Base-by-base conservation (phyloP, 768 basidiomycete species). In the Hericium alpestre region DNA sequence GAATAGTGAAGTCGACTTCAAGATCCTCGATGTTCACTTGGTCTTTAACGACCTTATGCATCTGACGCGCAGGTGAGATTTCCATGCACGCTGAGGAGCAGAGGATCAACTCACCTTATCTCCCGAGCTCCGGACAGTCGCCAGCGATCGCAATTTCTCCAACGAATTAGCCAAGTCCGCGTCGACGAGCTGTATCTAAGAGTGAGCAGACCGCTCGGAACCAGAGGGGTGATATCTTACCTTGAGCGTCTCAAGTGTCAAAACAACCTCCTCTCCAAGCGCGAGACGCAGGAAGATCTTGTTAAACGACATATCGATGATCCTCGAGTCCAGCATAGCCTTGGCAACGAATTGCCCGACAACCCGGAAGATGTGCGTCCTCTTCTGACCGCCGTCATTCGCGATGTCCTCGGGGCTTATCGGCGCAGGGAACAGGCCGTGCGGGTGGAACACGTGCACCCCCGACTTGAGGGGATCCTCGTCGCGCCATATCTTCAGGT, bases 331-430 rank as follows among this genome's bases (percentile, higher is more conserved):
- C 47, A 98, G 75, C 79, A 98, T 84, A 3, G 95, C 93, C 72
- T 97, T 95, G 9, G 93, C 96, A 23, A 96, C 85, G 70, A 98
- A 97, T 70, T 95, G 91, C 3, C 96, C 96, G 50, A 98, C 84
- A 20, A 94, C 86, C 43, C 86, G 82, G 69, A 94, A 86, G 54
- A 95, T 80, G 64, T 92, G 87, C 5, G 87, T 86, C 23, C 84
- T 80, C 75, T 93, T 92, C 66, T 84, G 83, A 71, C 83, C 87
- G 27, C 81, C 86, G 59, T 90, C 88, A 53, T 78, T 86, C 15
- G 73, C 78, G 22, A 84, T 77, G 63, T 90, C 86, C 63, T 86
- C 82, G 2, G 76, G 71, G 59, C 79, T 79, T 37, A 90, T 78
- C 0, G 96, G 96, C 1, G 86, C 80, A 2, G 96, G 96, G 74